Evolutionary conservation across 139 green algal species (phyloP).

Genomic region (Trebouxia sp.): DNA sequence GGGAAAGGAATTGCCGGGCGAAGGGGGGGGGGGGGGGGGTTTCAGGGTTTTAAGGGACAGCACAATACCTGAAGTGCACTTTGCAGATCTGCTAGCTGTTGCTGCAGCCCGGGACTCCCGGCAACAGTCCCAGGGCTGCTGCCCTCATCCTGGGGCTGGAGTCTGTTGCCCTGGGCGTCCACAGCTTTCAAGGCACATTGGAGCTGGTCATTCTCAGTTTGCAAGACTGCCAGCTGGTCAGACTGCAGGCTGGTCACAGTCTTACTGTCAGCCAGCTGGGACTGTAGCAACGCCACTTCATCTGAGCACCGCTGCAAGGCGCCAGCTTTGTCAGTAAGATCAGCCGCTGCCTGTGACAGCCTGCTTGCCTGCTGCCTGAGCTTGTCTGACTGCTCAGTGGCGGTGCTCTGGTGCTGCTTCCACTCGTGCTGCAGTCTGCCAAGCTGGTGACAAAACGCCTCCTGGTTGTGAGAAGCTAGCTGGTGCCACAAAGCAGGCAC

Average conservation of each 20-base stretch:
- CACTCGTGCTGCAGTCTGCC: not conserved
- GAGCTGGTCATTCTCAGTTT: not conserved
- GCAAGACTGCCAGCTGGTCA: slow-evolving; percentile 18
- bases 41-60: too few relatives aligned
- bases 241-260: slow-evolving; percentile 6
- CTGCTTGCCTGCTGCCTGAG: not conserved
- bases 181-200: not conserved
- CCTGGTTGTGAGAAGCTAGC: not conserved
- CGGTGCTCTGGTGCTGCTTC: not conserved
- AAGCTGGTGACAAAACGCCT: not conserved
- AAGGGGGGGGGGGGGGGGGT: too few relatives aligned
- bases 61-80: not conserved
- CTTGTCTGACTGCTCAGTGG: not conserved
- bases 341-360: not conserved
- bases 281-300: not conserved
- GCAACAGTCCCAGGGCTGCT: too few relatives aligned
- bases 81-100: not conserved
- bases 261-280: not conserved
- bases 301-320: slow-evolving; percentile 1
- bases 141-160: too few relatives aligned
- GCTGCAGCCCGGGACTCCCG: too few relatives aligned
- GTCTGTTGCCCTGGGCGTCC: too few relatives aligned
- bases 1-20: too few relatives aligned
- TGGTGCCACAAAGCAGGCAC: not conserved
- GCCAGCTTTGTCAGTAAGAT: not conserved